Conservation (phyloP, 441 rosid species). For the Populus hybrid region DNA sequence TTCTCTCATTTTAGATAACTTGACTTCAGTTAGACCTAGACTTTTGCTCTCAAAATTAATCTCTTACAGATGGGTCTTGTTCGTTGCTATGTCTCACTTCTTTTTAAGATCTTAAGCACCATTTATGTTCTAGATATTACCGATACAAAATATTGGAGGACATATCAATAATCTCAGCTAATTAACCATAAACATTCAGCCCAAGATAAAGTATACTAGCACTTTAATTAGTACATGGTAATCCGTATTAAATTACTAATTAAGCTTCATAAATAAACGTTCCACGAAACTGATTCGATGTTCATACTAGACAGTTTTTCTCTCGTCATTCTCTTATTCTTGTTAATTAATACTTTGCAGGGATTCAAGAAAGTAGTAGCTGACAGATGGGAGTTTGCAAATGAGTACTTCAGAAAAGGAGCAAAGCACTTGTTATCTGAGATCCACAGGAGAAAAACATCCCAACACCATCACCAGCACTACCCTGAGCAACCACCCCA, state of each 20-base stretch:
- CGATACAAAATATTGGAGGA: neutral
- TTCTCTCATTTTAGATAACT: neutral
- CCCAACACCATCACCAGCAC: conserved; percentile 48
- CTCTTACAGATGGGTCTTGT: neutral
- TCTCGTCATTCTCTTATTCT: neutral
- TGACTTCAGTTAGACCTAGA: neutral
- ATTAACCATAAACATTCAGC: neutral
- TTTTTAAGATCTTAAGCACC: neutral
- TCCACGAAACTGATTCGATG: neutral
- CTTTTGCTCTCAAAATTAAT: neutral
- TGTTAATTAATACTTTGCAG: conserved; percentile 26
- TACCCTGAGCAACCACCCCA: conserved; percentile 35
- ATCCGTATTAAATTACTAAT: neutral
- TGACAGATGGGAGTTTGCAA: conserved; percentile 95
- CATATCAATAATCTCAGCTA: neutral
- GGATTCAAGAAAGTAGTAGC: conserved; percentile 93
- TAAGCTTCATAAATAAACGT: neutral
- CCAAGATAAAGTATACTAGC: neutral
- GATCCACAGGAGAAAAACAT: conserved; percentile 71
- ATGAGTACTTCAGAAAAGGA: conserved; percentile 82
- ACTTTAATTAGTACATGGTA: neutral
- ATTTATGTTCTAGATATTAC: neutral
- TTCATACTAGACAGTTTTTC: neutral
- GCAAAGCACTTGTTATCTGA: conserved; percentile 79
- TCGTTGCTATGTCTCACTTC: neutral